Percentiles rank a stretch among this genome's conserved stretches.
These are phyloP conservation scores for Fusarium sacchari DNA, from an alignment of 2,329 filamentous ascomycete genomes.

Conservation along the genomic window DNA sequence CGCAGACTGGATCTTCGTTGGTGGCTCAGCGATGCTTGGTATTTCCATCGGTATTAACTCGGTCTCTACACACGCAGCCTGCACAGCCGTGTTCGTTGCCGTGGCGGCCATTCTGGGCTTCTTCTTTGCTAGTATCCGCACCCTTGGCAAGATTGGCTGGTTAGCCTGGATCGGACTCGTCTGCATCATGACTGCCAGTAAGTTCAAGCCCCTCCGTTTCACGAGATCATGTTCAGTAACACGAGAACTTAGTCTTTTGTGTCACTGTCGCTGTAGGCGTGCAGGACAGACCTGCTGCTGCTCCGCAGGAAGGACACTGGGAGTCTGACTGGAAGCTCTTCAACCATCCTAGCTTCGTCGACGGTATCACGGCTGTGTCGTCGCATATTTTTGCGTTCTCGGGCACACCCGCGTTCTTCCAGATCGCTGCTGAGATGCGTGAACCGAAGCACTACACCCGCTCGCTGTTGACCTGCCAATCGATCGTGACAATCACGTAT, in stretches of 20 bases:
- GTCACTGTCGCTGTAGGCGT: conserved; percentile 29
- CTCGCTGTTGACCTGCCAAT: conserved; percentile 37
- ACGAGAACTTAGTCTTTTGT: conserved; percentile 14
- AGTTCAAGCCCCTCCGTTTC: not conserved
- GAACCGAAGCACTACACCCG: conserved; percentile 40
- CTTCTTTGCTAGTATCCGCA: conserved; percentile 47
- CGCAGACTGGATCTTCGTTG: conserved; percentile 28
- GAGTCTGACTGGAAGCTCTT: conserved; percentile 45
- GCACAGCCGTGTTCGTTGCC: conserved; percentile 54
- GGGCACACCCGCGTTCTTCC: conserved; percentile 49
- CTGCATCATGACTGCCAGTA: conserved; percentile 31
- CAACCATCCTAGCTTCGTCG: conserved; percentile 45
- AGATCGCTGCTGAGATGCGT: conserved; percentile 48
- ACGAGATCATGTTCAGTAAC: not conserved
- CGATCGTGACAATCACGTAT: conserved; percentile 46
- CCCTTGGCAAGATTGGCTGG: conserved; percentile 48
- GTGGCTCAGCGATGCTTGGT: conserved; percentile 42
- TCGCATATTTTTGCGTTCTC: conserved; percentile 51
- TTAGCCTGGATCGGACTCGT: conserved; percentile 45
- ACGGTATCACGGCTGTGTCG: conserved; percentile 47
- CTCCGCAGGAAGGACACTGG: conserved; percentile 35
- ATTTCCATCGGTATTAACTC: conserved; percentile 54
- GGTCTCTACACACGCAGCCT: conserved; percentile 51
- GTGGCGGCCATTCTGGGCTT: conserved; percentile 47
- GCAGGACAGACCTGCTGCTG: conserved; percentile 27